Evolutionary conservation across 768 basidiomycete species (phyloP), one percentile per base, ranked within the genome.

Genomic region (Trametes cingulata): DNA sequence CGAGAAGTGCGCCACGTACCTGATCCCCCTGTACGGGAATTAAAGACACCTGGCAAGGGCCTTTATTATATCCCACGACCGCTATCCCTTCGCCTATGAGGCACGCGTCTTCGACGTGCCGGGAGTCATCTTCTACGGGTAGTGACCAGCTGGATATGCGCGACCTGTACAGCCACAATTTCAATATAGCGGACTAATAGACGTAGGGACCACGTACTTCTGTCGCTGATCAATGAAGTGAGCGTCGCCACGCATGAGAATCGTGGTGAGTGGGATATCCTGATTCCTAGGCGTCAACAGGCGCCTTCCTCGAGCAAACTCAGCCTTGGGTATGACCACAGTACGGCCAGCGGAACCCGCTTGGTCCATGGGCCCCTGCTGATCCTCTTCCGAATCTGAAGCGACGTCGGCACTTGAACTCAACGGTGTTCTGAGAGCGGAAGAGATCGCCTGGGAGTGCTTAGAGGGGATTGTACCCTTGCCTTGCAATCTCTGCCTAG

Each of bases 61-160:
- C 78, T 39, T 69, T 35, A 50, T 65, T 72, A 68, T 77, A 81
- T 14, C 76, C 80, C 60, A 84, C 67, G 51, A 81, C 72, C 33
- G 74, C 73, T 19, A 71, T 76, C 48, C 78, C 27, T 20, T 66
- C 71, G 14, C 72, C 74, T 29, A 80, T 67, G 56, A 78, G 72
- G 55, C 77, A 75, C 20, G 77, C 81, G 63, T 85, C 81, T 45
- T 74, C 74, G 53, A 82, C 80, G 62, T 78, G 78, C 35, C 58
- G 40, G 24, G 25, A 12, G 59, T 58, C 46, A 49, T 53, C 39
- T 49, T 50, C 45, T 29, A 47, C 48, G 37, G 66, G 67, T 27
- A 71, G 60, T 6, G 68, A 67, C 43, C 58, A 65, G 12, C 27
- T 42, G 3, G 58, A 61, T 33, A 63, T 62, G 22, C 67, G 62